A percentile compares a stretch with the other conserved stretches of the same genome.
phyloP scores from a whole-genome alignment of 2,329 filamentous ascomycete species.

The Elsinoe batatas region DNA sequence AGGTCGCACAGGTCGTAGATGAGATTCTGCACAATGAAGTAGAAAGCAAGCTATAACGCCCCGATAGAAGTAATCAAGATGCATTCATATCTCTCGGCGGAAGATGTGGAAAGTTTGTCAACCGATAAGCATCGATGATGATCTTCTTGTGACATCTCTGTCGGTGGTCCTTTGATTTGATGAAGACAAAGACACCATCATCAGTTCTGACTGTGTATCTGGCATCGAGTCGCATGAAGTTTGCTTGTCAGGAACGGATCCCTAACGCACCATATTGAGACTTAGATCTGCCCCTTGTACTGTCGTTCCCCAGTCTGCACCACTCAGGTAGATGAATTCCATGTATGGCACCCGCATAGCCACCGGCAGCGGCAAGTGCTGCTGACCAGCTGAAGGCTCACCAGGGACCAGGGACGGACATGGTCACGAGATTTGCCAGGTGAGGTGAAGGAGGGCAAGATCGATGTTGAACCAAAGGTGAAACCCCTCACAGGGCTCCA shows the following conservation, averaged over 20 bases:
- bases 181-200: constrained; percentile 19
- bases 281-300: constrained; percentile 15
- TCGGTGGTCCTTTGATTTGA: constrained; percentile 16
- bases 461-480: neutral
- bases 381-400: neutral
- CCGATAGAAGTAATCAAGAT: neutral
- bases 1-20: constrained; percentile 22
- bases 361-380: constrained; percentile 7
- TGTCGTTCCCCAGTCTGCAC: constrained; percentile 19
- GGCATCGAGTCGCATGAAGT: constrained; percentile 20
- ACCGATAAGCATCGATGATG: constrained; percentile 20
- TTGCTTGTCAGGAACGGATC: neutral
- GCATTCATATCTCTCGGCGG: constrained; percentile 3
- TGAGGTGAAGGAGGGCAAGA: neutral
- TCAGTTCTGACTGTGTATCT: constrained; percentile 20
- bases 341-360: constrained; percentile 17
- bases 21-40: constrained; percentile 17
- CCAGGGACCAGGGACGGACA: constrained; percentile 6
- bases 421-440: neutral
- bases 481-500: too few relatives aligned
- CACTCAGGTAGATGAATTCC: constrained; percentile 21
- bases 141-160: constrained; percentile 17
- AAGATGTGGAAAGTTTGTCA: constrained; percentile 19
- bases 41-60: neutral
- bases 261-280: neutral